Conservation (phyloP, 2,329 filamentous ascomycete genomes). For the Talaromyces verruculosus region DNA sequence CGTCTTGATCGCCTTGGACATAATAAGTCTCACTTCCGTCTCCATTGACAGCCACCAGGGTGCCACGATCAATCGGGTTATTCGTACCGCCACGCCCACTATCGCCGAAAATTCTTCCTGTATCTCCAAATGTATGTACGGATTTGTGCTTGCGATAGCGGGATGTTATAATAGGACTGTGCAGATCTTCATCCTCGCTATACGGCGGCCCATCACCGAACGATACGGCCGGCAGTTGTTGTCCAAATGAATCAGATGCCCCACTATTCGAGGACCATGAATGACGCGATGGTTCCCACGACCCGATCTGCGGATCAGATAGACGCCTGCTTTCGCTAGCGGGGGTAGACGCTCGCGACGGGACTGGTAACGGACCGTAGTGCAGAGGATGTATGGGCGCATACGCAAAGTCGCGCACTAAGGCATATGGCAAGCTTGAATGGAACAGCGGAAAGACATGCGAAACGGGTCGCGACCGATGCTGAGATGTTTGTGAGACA, state of each 20-base stretch:
- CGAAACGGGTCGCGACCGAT: slow-evolving; percentile 75
- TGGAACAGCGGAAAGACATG: slow-evolving; percentile 79
- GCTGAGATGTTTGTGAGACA: slow-evolving; percentile 57
- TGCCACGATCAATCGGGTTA: slow-evolving; percentile 63
- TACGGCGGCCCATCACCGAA: slow-evolving; percentile 83
- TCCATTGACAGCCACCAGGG: slow-evolving; percentile 64
- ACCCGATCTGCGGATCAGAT: slow-evolving; percentile 73
- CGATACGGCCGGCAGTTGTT: slow-evolving; percentile 77
- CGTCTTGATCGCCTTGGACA: slow-evolving; percentile 63
- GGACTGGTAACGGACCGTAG: slow-evolving; percentile 83
- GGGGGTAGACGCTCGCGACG: slow-evolving; percentile 80
- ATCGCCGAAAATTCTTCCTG: slow-evolving; percentile 50
- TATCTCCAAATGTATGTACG: slow-evolving; percentile 41
- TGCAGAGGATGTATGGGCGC: slow-evolving; percentile 78
- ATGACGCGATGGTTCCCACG: slow-evolving; percentile 68
- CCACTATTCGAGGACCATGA: slow-evolving; percentile 56
- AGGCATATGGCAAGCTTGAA: slow-evolving; percentile 81
- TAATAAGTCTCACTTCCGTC: slow-evolving; percentile 76
- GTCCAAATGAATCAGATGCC: slow-evolving; percentile 53
- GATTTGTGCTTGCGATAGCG: slow-evolving; percentile 85
- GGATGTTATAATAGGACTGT: slow-evolving; percentile 81
- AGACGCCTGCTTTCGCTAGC: slow-evolving; percentile 75
- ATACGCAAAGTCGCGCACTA: slow-evolving; percentile 96
- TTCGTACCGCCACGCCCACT: slow-evolving; percentile 42
- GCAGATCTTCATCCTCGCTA: slow-evolving; percentile 92